phyloP scores from a whole-genome alignment of 306 rosid genomes.

The Cercis canadensis region DNA sequence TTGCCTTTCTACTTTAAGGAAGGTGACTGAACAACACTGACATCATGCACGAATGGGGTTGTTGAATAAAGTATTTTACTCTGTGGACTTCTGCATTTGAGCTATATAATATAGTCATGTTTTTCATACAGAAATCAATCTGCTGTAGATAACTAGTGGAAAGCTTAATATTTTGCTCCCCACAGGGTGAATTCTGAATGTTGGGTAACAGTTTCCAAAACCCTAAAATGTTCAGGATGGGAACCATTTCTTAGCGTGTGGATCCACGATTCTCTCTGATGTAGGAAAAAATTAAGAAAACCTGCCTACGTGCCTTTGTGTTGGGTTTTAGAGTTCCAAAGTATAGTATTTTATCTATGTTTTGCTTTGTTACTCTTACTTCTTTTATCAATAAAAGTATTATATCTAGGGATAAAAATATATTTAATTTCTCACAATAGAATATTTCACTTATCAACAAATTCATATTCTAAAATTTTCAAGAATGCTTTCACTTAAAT shows the following conservation, averaged over 20 bases:
- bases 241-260: too few relatives aligned
- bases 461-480: conserved; percentile 6
- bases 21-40: conserved; percentile 2
- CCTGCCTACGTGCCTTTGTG: too few relatives aligned
- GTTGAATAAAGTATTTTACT: conserved; percentile 2
- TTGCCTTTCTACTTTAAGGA: background rate
- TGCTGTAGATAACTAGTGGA: conserved; percentile 10
- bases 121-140: background rate
- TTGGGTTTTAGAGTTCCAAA: too few relatives aligned
- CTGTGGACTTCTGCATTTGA: background rate
- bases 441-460: background rate
- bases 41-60: background rate
- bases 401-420: background rate
- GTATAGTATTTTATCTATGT: too few relatives aligned
- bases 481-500: conserved; percentile 1
- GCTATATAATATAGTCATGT: too few relatives aligned
- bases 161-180: conserved; percentile 8
- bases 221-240: too few relatives aligned
- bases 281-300: too few relatives aligned
- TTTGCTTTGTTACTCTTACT: too few relatives aligned
- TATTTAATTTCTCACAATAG: conserved; percentile 2
- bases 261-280: too few relatives aligned
- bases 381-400: background rate
- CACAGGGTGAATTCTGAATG: too few relatives aligned
- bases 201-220: too few relatives aligned